Evolutionary conservation across 2,329 filamentous ascomycete species (phyloP).

Genomic region (Hymenoscyphus fructigenus): DNA sequence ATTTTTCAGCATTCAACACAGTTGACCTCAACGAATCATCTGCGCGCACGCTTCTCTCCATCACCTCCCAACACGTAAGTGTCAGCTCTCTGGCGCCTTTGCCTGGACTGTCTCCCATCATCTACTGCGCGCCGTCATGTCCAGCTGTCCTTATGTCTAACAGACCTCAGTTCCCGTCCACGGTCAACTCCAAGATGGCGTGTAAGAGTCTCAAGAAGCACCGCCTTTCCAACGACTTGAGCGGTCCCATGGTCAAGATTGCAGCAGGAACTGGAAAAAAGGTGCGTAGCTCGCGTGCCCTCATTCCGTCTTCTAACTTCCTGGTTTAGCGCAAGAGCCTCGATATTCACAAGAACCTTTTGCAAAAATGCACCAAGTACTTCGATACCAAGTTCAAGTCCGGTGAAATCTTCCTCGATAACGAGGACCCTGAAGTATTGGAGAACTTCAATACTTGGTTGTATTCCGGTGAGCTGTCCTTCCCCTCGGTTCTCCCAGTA

Average conservation of each 20-base stretch:
- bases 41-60: too few species aligned
- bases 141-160: too few species aligned
- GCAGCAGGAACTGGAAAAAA: not conserved
- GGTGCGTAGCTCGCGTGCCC: not conserved
- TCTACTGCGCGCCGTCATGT: too few species aligned
- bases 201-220: slow-evolving; percentile 21
- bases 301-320: slow-evolving; percentile 3
- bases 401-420: slow-evolving; percentile 16
- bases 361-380: slow-evolving; percentile 18
- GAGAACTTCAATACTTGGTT: slow-evolving; percentile 20
- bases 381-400: slow-evolving; percentile 16
- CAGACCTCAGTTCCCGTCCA: not conserved
- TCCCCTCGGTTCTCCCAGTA: not conserved
- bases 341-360: slow-evolving; percentile 19
- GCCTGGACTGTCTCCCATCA: too few species aligned
- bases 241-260: slow-evolving; percentile 11
- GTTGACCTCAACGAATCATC: too few species aligned
- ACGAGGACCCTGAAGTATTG: slow-evolving; percentile 18
- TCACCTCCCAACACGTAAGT: too few species aligned
- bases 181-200: slow-evolving; percentile 13
- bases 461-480: slow-evolving; percentile 8
- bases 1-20: too few species aligned
- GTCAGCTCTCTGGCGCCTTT: too few species aligned
- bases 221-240: slow-evolving; percentile 10
- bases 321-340: slow-evolving; percentile 13